Conservation (phyloP, 2,329 filamentous ascomycete species). For the Verticillium tricorpus region DNA sequence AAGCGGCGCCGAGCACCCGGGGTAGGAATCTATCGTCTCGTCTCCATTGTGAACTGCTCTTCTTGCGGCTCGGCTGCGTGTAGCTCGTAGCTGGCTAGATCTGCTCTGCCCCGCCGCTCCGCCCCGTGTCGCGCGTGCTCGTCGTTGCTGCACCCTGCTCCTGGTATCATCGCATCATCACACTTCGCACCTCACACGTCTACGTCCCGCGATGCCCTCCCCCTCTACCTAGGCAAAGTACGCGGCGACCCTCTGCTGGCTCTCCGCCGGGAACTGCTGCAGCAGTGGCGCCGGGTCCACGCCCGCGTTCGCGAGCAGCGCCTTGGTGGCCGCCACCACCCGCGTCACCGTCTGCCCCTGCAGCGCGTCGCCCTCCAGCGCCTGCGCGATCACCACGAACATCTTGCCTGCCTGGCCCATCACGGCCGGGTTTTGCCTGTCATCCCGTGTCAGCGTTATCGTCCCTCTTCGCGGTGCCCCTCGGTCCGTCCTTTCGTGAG, state of each 20-base stretch:
- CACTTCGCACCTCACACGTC: not conserved
- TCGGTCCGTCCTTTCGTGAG: not conserved
- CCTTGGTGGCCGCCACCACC: slow-evolving; percentile 74
- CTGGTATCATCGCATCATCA: not conserved
- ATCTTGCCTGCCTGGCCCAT: slow-evolving; percentile 72
- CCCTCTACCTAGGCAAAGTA: slow-evolving; percentile 61
- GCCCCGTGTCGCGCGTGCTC: not conserved
- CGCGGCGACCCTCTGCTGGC: slow-evolving; percentile 73
- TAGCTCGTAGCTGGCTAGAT: no score
- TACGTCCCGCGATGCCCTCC: not conserved
- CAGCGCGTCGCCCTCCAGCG: slow-evolving; percentile 84
- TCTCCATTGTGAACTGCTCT: not conserved
- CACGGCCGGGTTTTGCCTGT: slow-evolving; percentile 80
- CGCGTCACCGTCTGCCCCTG: slow-evolving; percentile 76
- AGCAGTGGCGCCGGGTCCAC: slow-evolving; percentile 74
- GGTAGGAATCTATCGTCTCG: not conserved
- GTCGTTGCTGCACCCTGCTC: not conserved
- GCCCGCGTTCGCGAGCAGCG: slow-evolving; percentile 67
- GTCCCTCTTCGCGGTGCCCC: not conserved
- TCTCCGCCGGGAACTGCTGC: slow-evolving; percentile 70
- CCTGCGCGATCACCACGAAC: slow-evolving; percentile 81
- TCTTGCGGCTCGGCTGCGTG: no score
- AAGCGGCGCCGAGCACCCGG: not conserved
- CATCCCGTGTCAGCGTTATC: slow-evolving; percentile 3
- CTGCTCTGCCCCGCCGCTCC: not conserved